These are phyloP conservation scores for Boletus vinaceobasis DNA, from an alignment of 768 basidiomycete genomes.

Conservation along the genomic window DNA sequence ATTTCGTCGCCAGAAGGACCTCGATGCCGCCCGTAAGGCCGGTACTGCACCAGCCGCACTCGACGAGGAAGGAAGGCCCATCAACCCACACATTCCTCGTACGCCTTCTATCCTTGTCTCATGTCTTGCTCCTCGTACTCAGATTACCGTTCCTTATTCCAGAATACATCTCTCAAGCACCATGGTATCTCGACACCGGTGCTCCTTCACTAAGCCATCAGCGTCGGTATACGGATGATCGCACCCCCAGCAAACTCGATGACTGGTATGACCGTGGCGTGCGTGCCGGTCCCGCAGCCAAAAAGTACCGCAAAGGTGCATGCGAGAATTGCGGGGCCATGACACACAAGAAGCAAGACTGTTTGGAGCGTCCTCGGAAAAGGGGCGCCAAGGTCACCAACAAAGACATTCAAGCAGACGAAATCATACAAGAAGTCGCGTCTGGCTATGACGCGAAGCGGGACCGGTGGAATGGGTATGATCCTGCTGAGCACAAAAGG, in stretches of 20 bases:
- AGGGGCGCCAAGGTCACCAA: slow-evolving; percentile 93
- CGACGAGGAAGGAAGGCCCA: slow-evolving; percentile 91
- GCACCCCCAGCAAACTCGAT: slow-evolving; percentile 64
- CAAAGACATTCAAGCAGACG: slow-evolving; percentile 87
- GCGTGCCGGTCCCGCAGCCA: slow-evolving; percentile 85
- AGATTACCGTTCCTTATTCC: slow-evolving; percentile 1
- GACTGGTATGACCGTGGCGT: slow-evolving; percentile 90
- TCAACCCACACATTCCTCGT: slow-evolving; percentile 99
- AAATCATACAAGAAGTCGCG: slow-evolving; percentile 77
- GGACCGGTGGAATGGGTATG: slow-evolving; percentile 98
- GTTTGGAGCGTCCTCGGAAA: slow-evolving; percentile 93
- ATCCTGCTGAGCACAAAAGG: slow-evolving; percentile 77
- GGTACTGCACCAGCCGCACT: slow-evolving; percentile 96
- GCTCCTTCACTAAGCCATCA: slow-evolving; percentile 94
- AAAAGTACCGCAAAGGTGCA: slow-evolving; percentile 96
- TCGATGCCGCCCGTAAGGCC: slow-evolving; percentile 97
- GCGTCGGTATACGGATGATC: slow-evolving; percentile 65
- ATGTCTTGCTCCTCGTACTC: neutral
- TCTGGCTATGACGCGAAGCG: slow-evolving; percentile 89
- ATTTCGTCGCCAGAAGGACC: slow-evolving; percentile 91
- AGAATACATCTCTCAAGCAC: slow-evolving; percentile 99
- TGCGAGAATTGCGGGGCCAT: slow-evolving; percentile 99
- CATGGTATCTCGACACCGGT: slow-evolving; percentile 97
- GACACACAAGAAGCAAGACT: slow-evolving; percentile 88
- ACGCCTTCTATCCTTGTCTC: slow-evolving; percentile 29